Evolutionary conservation across 306 rosid genomes (phyloP).

Genomic region (Inga oerstediana): DNA sequence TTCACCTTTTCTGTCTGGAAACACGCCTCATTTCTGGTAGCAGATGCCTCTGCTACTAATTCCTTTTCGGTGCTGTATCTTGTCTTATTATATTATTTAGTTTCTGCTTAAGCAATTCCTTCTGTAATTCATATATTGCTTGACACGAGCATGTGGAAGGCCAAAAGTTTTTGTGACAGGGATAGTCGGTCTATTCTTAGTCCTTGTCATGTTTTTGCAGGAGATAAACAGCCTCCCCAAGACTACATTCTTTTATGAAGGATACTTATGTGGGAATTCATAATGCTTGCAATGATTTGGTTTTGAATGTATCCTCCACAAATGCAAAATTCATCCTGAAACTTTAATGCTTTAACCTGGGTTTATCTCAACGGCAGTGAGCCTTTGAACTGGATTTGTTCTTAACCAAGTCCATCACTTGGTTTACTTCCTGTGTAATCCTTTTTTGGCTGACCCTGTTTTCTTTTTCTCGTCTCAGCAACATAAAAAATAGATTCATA

Average conservation of each 20-base stretch:
- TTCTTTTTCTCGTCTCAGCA: too few species aligned
- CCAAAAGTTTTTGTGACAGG: not conserved
- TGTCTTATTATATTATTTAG: too few species aligned
- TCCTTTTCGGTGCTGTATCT: too few species aligned
- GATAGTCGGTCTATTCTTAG: not conserved
- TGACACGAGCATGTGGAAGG: not conserved
- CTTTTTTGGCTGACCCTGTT: not conserved
- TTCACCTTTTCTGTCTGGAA: not conserved
- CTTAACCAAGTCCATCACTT: not conserved
- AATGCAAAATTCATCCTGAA: not conserved
- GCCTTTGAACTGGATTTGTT: not conserved
- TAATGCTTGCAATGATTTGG: not conserved
- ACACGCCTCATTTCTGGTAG: too few species aligned
- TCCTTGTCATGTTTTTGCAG: not conserved
- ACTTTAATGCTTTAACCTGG: not conserved
- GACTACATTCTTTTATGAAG: not conserved
- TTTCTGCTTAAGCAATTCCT: not conserved
- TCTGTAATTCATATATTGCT: not conserved
- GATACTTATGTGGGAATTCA: not conserved
- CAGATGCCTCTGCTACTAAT: too few species aligned
- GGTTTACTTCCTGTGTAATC: not conserved
- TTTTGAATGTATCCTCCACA: constrained; percentile 7
- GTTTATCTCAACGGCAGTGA: not conserved
- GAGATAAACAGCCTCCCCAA: not conserved
- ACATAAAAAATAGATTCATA: too few species aligned